Evolutionary conservation across 768 basidiomycete species (phyloP), one percentile per base, ranked within the genome.

Genomic region (Mycena capillaripes): DNA sequence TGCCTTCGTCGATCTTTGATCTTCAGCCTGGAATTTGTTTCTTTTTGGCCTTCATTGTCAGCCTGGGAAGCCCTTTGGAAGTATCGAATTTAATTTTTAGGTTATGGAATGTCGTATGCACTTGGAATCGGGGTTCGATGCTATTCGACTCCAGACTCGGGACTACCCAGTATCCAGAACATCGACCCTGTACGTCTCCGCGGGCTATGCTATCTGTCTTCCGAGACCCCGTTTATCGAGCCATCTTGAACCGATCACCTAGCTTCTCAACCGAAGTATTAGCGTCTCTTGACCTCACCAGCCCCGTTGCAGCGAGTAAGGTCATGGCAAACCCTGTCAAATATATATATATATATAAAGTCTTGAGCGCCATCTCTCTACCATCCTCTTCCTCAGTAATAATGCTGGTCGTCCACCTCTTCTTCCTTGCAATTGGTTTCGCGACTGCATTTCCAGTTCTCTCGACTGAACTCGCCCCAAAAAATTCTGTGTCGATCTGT

Each of bases 211-310:
- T 62, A 61, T 68, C 61, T 71, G 53, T 64, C 60, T 72, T 68
- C 66, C 55, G 64, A 34, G 29, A 52, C 52, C 65, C 61, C 55
- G 60, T 68, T 64, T 64, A 69, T 59, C 66, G 61, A 55, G 29
- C 29, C 71, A 68, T 70, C 73, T 63, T 50, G 48, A 63, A 60
- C 52, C 73, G 73, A 75, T 68, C 66, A 59, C 59, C 58, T 38
- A 58, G 65, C 73, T 75, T 71, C 73, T 71, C 48, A 40, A 55
- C 11, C 70, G 73, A 75, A 71, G 66, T 69, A n/a, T n/a, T n/a
- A 55, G 58, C 32, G 36, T 48, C 55, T 65, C 59, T 57, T 59
- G 69, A 67, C 60, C 62, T 60, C 57, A 69, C 56, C 56, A 52
- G 67, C 53, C 64, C 38, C 59, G 50, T 46, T 40, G 61, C 66